Conservation (phyloP, 768 basidiomycete genomes). For the Coprinellus micaceus region DNA sequence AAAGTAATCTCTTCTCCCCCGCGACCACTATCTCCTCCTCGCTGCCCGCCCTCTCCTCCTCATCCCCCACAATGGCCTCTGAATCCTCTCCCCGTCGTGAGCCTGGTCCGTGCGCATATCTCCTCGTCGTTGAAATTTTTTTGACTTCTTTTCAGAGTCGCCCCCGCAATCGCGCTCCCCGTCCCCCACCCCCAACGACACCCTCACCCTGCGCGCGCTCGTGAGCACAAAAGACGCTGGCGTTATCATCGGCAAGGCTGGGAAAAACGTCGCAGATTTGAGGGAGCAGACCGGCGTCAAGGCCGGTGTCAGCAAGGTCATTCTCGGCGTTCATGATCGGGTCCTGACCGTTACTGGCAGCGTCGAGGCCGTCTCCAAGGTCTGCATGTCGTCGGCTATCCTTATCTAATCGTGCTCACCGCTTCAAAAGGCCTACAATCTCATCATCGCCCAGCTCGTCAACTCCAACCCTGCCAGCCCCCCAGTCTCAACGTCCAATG, state of each 20-base stretch:
- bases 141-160: conserved; percentile 40
- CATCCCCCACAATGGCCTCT: conserved; percentile 55
- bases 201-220: conserved; percentile 87
- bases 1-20: conserved; percentile 20
- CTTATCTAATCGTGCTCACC: conserved; percentile 14
- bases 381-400: conserved; percentile 27
- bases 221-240: conserved; percentile 97
- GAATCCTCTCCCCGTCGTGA: conserved; percentile 54
- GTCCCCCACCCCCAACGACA: conserved; percentile 67
- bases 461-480: conserved; percentile 75
- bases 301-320: conserved; percentile 98
- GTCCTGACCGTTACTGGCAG: conserved; percentile 92
- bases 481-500: conserved; percentile 58
- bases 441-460: conserved; percentile 90
- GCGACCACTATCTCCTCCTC: conserved; percentile 24
- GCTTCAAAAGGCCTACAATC: conserved; percentile 75
- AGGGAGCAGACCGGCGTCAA: conserved; percentile 95
- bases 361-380: conserved; percentile 91
- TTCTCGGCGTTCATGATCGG: conserved; percentile 95
- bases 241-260: conserved; percentile 94
- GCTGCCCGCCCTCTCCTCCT: conserved; percentile 29
- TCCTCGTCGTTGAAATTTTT: conserved; percentile 11
- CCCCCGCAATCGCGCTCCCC: conserved; percentile 71
- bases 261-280: conserved; percentile 96
- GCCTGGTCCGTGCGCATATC: conserved; percentile 41